Evolutionary conservation across 2,329 filamentous ascomycete genomes (phyloP).

Genomic region (Nectriaceae sp.): DNA sequence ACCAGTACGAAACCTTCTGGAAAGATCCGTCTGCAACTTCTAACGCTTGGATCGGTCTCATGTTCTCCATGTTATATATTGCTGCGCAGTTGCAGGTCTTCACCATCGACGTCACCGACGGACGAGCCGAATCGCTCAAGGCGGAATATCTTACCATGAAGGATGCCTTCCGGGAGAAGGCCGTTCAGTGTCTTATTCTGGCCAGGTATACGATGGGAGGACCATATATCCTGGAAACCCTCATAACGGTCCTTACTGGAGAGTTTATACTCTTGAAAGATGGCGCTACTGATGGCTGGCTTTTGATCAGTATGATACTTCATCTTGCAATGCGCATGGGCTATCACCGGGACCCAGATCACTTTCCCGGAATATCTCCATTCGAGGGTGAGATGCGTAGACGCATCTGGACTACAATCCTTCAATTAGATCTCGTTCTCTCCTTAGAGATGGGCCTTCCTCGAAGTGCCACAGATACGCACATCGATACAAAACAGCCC

Average conservation of each 20-base stretch:
- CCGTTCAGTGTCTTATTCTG: slow-evolving; percentile 37
- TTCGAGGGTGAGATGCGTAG: slow-evolving; percentile 49
- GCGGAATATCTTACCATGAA: slow-evolving; percentile 16
- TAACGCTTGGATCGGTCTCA: slow-evolving; percentile 47
- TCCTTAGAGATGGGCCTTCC: slow-evolving; percentile 50
- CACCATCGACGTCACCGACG: not conserved
- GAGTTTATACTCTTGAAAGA: slow-evolving; percentile 35
- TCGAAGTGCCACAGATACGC: slow-evolving; percentile 40
- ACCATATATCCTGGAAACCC: slow-evolving; percentile 41
- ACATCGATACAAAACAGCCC: slow-evolving; percentile 44
- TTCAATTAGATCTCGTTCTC: slow-evolving; percentile 43
- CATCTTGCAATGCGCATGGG: slow-evolving; percentile 41
- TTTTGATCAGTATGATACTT: slow-evolving; percentile 35
- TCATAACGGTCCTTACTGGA: slow-evolving; percentile 36
- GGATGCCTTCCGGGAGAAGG: slow-evolving; percentile 30
- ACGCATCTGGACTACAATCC: slow-evolving; percentile 42
- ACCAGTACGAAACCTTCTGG: slow-evolving; percentile 49
- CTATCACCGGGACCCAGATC: slow-evolving; percentile 46
- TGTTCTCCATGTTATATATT: slow-evolving; percentile 48
- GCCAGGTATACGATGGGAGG: slow-evolving; percentile 46
- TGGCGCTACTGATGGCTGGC: slow-evolving; percentile 35
- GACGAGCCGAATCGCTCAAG: slow-evolving; percentile 1
- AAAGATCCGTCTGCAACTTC: slow-evolving; percentile 35
- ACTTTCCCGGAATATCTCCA: slow-evolving; percentile 41
- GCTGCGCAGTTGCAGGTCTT: slow-evolving; percentile 25